These are phyloP conservation scores for Mycena alexandri DNA, from an alignment of 768 basidiomycete genomes.

Conservation along the genomic window DNA sequence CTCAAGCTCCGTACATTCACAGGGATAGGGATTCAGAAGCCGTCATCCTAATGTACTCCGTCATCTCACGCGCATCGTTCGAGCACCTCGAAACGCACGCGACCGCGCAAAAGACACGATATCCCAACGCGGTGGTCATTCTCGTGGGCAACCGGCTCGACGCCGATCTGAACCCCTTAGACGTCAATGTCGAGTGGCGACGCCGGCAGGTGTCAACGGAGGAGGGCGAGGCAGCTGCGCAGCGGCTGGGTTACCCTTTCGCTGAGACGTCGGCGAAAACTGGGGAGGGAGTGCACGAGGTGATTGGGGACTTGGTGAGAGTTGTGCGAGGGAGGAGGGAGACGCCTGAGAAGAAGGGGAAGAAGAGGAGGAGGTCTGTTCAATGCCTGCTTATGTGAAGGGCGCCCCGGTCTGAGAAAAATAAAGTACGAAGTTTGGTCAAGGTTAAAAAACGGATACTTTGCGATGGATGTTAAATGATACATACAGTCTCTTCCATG, in stretches of 20 bases:
- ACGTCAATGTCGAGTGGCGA: too few relatives aligned
- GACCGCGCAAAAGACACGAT: not conserved
- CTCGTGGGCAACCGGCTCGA: not conserved
- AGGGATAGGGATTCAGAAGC: not conserved
- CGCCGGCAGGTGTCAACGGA: slow-evolving; percentile 6
- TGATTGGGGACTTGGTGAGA: not conserved
- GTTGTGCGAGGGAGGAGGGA: not conserved
- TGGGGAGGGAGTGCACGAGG: not conserved
- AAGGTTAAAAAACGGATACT: too few relatives aligned
- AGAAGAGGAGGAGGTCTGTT: not conserved
- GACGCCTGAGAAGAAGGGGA: slow-evolving; percentile 4
- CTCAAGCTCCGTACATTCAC: not conserved
- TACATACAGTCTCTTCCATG: too few relatives aligned
- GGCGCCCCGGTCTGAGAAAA: too few relatives aligned
- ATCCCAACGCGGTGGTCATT: not conserved
- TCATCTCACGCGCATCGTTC: not conserved
- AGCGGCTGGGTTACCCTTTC: not conserved
- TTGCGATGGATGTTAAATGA: too few relatives aligned
- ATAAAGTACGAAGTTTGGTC: too few relatives aligned
- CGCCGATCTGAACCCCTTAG: too few relatives aligned
- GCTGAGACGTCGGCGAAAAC: slow-evolving; percentile 4
- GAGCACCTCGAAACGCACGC: not conserved
- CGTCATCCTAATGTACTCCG: slow-evolving; percentile 4
- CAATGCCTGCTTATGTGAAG: too few relatives aligned
- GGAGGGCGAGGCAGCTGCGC: not conserved